phyloP scores from a whole-genome alignment of 1,139 yeast species.

The Pichia sp. region DNA sequence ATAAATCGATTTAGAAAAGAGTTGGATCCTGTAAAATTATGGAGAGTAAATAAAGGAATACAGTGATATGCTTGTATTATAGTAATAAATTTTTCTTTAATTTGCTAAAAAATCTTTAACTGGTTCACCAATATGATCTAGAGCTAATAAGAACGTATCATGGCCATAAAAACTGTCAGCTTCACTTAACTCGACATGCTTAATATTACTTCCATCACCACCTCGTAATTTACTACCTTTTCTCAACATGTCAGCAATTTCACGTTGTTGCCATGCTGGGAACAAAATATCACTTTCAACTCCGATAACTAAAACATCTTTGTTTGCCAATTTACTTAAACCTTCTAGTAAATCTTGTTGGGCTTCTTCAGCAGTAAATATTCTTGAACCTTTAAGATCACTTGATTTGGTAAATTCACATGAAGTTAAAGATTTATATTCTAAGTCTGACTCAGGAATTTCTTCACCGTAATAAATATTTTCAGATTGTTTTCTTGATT shows the following conservation, averaged over 20 bases:
- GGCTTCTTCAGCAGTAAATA: slow-evolving; percentile 46
- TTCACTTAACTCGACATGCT: slow-evolving; percentile 67
- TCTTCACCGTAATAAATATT: slow-evolving; percentile 26
- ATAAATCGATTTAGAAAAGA: too few relatives aligned
- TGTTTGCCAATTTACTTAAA: slow-evolving; percentile 53
- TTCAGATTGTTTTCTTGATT: slow-evolving; percentile 37
- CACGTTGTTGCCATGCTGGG: slow-evolving; percentile 94
- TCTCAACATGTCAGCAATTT: slow-evolving; percentile 58
- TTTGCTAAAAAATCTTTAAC: slow-evolving; percentile 49
- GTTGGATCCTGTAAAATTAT: too few relatives aligned
- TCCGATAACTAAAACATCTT: slow-evolving; percentile 73
- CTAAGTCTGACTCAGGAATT: slow-evolving; percentile 23
- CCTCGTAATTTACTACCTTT: slow-evolving; percentile 33
- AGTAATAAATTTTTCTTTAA: too few relatives aligned
- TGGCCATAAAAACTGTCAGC: slow-evolving; percentile 82
- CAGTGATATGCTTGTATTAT: too few relatives aligned
- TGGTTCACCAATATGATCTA: slow-evolving; percentile 75
- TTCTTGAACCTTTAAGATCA: slow-evolving; percentile 38
- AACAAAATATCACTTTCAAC: slow-evolving; percentile 87
- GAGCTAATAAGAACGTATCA: slow-evolving; percentile 77
- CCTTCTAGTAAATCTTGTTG: slow-evolving; percentile 61
- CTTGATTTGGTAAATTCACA: slow-evolving; percentile 47
- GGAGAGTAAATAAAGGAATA: too few relatives aligned
- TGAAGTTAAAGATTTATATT: slow-evolving; percentile 23
- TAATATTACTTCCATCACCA: slow-evolving; percentile 36